Percentiles rank a stretch among this genome's conserved stretches.
These are phyloP conservation scores for Umbellularia californica DNA, from an alignment of 164 flowering plant genomes.

Conservation along the genomic window DNA sequence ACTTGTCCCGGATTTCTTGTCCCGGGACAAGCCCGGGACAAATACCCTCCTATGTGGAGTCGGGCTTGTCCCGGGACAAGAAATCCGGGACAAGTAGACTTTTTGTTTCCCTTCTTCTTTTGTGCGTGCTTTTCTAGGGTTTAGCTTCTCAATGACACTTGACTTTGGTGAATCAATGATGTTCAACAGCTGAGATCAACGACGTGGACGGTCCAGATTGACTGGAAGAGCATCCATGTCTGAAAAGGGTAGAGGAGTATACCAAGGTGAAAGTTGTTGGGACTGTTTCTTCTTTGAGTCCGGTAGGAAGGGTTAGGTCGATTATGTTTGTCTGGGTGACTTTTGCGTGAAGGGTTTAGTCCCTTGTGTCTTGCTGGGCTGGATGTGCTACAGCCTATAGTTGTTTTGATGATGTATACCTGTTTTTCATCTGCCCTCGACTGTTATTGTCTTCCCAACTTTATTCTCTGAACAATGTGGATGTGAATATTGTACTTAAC, in stretches of 20 bases:
- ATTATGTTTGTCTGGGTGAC: background rate
- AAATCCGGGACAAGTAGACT: too few relatives aligned
- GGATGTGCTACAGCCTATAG: background rate
- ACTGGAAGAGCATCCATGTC: background rate
- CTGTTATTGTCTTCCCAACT: too few relatives aligned
- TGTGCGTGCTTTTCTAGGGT: background rate
- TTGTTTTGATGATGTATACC: background rate
- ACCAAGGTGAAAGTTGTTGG: background rate
- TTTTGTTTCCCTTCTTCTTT: too few relatives aligned
- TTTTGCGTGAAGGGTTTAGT: background rate
- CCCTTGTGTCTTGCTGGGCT: background rate
- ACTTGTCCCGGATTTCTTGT: too few relatives aligned
- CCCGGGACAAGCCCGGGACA: too few relatives aligned
- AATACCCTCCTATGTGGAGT: too few relatives aligned
- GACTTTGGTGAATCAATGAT: background rate
- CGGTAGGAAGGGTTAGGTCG: background rate
- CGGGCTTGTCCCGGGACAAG: too few relatives aligned
- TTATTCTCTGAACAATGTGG: too few relatives aligned
- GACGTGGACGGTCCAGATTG: constrained; percentile 12
- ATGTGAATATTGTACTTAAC: too few relatives aligned
- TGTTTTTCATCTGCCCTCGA: too few relatives aligned
- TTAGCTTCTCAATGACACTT: background rate
- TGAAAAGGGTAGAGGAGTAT: background rate
- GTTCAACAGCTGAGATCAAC: background rate
- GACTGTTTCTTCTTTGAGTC: background rate